Evolutionary conservation across 495 filamentous ascomycete genomes (phyloP).

Genomic region (Penicillium fimorum): DNA sequence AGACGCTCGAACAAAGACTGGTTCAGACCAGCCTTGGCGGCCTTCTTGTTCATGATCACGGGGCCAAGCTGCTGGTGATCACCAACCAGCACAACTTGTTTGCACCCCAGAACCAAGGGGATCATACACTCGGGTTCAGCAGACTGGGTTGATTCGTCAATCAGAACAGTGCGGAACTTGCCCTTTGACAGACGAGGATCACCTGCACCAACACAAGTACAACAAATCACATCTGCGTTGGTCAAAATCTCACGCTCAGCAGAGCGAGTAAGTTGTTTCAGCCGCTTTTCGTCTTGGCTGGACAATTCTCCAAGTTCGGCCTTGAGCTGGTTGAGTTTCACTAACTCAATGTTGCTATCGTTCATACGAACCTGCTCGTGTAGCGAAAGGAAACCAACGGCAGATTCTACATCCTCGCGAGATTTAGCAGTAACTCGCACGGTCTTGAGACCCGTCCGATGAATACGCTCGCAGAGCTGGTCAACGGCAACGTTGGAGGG

Average conservation of each 20-base stretch:
- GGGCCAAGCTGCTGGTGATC: slow-evolving; percentile 98
- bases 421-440: slow-evolving; percentile 99
- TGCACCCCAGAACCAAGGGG: slow-evolving; percentile 93
- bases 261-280: slow-evolving; percentile 88
- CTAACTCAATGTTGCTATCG: slow-evolving; percentile 89
- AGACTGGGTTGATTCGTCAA: slow-evolving; percentile 98
- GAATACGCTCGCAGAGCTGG: slow-evolving; percentile 96
- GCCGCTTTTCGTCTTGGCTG: slow-evolving; percentile 96
- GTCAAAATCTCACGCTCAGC: slow-evolving; percentile 94
- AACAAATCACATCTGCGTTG: slow-evolving; percentile 98
- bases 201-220: slow-evolving; percentile 96
- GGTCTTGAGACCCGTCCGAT: slow-evolving; percentile 89
- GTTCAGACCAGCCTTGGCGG: slow-evolving; percentile 94
- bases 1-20: slow-evolving; percentile 97
- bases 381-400: slow-evolving; percentile 89
- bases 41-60: slow-evolving; percentile 99
- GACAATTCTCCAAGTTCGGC: slow-evolving; percentile 86
- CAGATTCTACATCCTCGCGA: slow-evolving; percentile 95
- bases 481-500: slow-evolving; percentile 99
- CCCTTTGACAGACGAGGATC: slow-evolving; percentile 93
- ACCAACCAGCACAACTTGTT: slow-evolving; percentile 95
- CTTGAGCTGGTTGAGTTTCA: slow-evolving; percentile 90
- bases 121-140: slow-evolving; percentile 99
- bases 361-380: slow-evolving; percentile 98
- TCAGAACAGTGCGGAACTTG: slow-evolving; percentile 96